Evolutionary conservation across 192 early-diverging fungal genomes (phyloP), one percentile per base, ranked within the genome.

Genomic region (Coemansia sp.): DNA sequence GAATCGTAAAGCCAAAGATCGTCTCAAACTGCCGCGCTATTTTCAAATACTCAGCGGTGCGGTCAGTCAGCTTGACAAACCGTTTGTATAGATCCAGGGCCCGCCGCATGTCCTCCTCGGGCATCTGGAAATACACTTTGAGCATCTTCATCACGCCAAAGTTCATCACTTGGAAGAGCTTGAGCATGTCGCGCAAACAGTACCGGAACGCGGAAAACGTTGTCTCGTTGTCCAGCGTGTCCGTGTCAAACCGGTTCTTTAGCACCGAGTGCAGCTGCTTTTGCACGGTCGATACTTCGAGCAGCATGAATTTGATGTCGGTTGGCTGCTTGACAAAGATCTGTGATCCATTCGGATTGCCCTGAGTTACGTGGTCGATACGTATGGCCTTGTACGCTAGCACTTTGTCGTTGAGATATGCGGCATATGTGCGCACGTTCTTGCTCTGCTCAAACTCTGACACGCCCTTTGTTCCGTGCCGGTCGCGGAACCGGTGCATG

Each of bases 61-160:
- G 70, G 50, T 84, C 82, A 0, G 82, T 80, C 12, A 84, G 67
- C 66, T 77, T 84, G 57, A 80, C 75, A 70, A 84, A 84, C 4
- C 82, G 70, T 62, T 84, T 84, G 39, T 84, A 84, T 23, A 84
- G 65, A 65, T 84, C 82, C 47, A 84, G 64, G 0, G 74, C 67
- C 19, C 82, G 70, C 37, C 72, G 67, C 82, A 84, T 84, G 27
- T 84, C 82, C 15, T 71, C 75, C 21, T 81, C 67, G 2, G 41
- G 53, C 67, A 84, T 74, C 21, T 76, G 73, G 70, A 84, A 84
- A 39, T 84, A 84, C n/a, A 69, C 71, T 63, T 81, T 82, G 66
- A 84, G 83, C 75, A 84, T 82, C 59, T 82, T 84, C 67, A 84
- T 84, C 43, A 84, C 79, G 57, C 83, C 83, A 49, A 67, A 67